Percentiles rank a stretch among this genome's conserved stretches.
These are phyloP conservation scores for Zymoseptoria crescenta DNA, from an alignment of 2,329 filamentous ascomycete genomes.

Conservation along the genomic window DNA sequence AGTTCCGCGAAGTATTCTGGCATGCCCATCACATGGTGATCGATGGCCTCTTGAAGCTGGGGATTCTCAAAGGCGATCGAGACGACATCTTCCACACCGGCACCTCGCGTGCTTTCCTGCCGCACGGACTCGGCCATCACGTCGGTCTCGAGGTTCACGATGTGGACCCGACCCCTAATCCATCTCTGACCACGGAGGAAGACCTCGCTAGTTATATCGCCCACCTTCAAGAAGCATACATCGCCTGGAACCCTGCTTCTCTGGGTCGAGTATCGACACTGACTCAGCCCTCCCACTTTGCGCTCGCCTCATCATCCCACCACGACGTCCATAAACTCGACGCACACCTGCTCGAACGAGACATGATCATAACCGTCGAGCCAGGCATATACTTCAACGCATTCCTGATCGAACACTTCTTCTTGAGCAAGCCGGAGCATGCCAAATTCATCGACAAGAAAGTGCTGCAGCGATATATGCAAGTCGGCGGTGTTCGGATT, in stretches of 20 bases:
- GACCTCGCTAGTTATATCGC: background rate
- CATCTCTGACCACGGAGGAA: conserved; percentile 3
- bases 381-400: conserved; percentile 76
- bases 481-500: conserved; percentile 80
- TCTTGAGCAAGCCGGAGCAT: conserved; percentile 53
- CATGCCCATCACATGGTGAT: conserved; percentile 75
- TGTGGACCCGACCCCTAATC: conserved; percentile 27
- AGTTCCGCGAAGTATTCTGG: conserved; percentile 72
- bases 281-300: background rate
- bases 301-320: background rate
- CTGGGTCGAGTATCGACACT: conserved; percentile 64
- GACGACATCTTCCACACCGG: conserved; percentile 37
- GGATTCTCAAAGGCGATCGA: conserved; percentile 60
- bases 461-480: conserved; percentile 61
- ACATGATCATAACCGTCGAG: conserved; percentile 86
- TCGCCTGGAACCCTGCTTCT: conserved; percentile 51
- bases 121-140: conserved; percentile 44
- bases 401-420: conserved; percentile 59
- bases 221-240: background rate
- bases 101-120: conserved; percentile 40
- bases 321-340: conserved; percentile 3
- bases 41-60: conserved; percentile 65
- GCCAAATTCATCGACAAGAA: conserved; percentile 56
- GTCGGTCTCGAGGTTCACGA: conserved; percentile 46
- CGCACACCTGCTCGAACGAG: conserved; percentile 39